Percentiles rank a stretch among this genome's conserved stretches.
These are phyloP conservation scores for Boletus bicolor DNA, from an alignment of 768 basidiomycete species.

Conservation along the genomic window DNA sequence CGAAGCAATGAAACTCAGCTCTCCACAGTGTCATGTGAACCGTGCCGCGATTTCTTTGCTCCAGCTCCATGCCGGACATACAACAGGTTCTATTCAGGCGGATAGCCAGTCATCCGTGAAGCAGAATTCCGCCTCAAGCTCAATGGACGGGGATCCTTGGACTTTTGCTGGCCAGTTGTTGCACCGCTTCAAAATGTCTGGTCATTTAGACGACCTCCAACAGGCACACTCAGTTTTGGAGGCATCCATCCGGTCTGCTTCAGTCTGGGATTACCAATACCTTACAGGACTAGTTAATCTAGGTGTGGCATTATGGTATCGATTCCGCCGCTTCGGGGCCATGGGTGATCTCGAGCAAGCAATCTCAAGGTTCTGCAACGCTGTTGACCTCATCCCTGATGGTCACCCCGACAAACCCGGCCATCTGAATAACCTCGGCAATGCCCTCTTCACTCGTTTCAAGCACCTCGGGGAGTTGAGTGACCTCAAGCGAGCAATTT, in stretches of 20 bases:
- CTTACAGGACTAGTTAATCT: background rate
- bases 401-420: too few relatives aligned
- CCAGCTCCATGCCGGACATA: background rate
- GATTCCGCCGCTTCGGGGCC: background rate
- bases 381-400: too few relatives aligned
- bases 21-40: background rate
- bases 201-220: background rate
- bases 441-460: too few relatives aligned
- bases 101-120: background rate
- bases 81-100: too few relatives aligned
- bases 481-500: too few relatives aligned
- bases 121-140: too few relatives aligned
- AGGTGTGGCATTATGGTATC: background rate
- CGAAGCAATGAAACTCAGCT: background rate
- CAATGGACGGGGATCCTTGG: background rate
- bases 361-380: too few relatives aligned
- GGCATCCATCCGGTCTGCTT: background rate
- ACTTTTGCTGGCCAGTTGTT: background rate
- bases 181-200: background rate
- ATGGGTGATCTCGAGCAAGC: too few relatives aligned
- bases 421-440: too few relatives aligned
- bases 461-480: too few relatives aligned
- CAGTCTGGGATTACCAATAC: background rate
- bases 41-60: too few relatives aligned
- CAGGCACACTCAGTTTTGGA: background rate